Base-by-base conservation (phyloP, 129 eudicot genomes). In the Lactuca sativa region DNA sequence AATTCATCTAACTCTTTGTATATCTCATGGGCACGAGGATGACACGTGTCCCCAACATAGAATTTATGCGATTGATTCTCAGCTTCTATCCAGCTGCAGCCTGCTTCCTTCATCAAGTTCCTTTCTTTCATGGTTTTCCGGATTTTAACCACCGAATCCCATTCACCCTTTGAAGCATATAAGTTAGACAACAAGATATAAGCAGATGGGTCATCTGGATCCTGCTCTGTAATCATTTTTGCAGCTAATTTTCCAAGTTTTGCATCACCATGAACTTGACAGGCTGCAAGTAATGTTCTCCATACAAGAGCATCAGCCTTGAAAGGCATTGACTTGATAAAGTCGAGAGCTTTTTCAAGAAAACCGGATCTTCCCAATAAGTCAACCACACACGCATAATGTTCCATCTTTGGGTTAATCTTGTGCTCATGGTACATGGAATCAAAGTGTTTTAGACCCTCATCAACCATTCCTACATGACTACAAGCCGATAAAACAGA, bases 21-120 rank as follows among this genome's bases (percentile, higher is more conserved):
- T 57, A 90, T 86, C 41, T 82, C 85, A 48, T 34, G 70, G 8
- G 85, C 88, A 76, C 71, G 83, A 4, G 85, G 86, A 73, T 86
- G 95, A 59, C 76, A 76, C 4, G 95, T 78, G 38, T 90, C 95
- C 38, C 91, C 95, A 8, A 78, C 97, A 36, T 82, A 80, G 71
- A 90, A 86, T 74, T 78, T 87, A 74, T 86, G 91, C 12, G 86
- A 78, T 52, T 32, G 78, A 54, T 82, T 87, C 37, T 68, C 87
- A 7, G 76, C 65, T 69, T 90, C 97, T 33, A 87, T 83, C 97
- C 97, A 90, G 71, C 97, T 90, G 67, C 89, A 84, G 2, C 95
- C 97, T 9, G 91, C 95, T 78, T 90, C 97, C 78, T 90, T 90
- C 15, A 75, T 67, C 82, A 90, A 59, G 16, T 67, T 85, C 60